These are phyloP conservation scores for Diophrys appendiculata DNA, from an alignment of 73 alveolate genomes.

Conservation along the genomic window DNA sequence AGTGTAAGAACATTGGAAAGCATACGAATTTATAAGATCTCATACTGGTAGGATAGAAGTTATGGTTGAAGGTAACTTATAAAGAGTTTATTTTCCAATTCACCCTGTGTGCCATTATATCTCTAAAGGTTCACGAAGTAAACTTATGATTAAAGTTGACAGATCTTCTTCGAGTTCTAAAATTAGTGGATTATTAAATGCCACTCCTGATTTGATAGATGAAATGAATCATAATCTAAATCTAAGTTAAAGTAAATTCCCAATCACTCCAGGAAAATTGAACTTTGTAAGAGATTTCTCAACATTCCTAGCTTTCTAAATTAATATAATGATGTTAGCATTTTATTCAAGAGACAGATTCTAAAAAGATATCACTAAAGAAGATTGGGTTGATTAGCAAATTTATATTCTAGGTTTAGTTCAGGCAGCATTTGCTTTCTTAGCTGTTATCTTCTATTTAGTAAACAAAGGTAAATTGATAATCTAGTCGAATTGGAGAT, in stretches of 20 bases:
- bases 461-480: conserved; percentile 30
- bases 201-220: conserved; percentile 9
- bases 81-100: conserved; percentile 34
- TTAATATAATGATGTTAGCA: conserved; percentile 2
- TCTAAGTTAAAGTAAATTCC: not conserved
- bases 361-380: too few species aligned
- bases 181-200: conserved; percentile 11
- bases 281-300: conserved; percentile 3
- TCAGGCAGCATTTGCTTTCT: conserved; percentile 12
- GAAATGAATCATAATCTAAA: conserved; percentile 25
- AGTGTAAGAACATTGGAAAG: conserved; percentile 9
- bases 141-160: conserved; percentile 2
- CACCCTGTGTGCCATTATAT: conserved; percentile 32
- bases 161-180: conserved; percentile 11
- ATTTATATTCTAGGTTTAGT: conserved; percentile 12
- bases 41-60: conserved; percentile 44
- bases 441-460: conserved; percentile 41
- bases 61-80: conserved; percentile 1
- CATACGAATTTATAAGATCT: conserved; percentile 19
- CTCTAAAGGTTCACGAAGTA: not conserved
- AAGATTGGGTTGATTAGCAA: not conserved
- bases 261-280: conserved; percentile 1
- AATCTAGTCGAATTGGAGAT: conserved; percentile 37
- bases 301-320: conserved; percentile 1
- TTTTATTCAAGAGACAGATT: too few species aligned